A percentile compares a stretch with the other conserved stretches of the same genome.
Evolutionary conservation across 2,329 filamentous ascomycete species (phyloP).

Genomic region (Colletotrichum liaoningense): DNA sequence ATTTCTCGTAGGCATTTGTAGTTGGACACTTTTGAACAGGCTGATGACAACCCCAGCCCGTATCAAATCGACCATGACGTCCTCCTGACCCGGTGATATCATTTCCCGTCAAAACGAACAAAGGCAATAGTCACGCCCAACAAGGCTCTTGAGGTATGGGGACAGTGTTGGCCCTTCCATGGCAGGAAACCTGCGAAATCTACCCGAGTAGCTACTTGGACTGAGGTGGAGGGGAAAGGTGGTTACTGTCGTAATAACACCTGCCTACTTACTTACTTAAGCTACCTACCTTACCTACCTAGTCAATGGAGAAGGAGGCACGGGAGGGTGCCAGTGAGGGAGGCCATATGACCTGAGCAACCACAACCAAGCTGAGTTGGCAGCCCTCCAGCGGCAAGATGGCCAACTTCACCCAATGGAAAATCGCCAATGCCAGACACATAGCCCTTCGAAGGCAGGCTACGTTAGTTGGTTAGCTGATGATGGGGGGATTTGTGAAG

Average conservation of each 20-base stretch:
- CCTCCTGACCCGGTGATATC: not conserved
- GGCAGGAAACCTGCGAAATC: not conserved
- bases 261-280: not conserved
- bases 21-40: not conserved
- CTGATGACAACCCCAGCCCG: not conserved
- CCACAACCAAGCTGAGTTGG: conserved; percentile 5
- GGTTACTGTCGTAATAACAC: not conserved
- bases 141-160: not conserved
- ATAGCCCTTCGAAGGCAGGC: not conserved
- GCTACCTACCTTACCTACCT: not conserved
- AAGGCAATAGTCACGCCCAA: not conserved
- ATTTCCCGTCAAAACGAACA: not conserved
- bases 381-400: not conserved
- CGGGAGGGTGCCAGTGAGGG: not conserved
- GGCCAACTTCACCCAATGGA: not conserved
- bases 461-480: not conserved
- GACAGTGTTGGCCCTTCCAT: not conserved
- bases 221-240: not conserved
- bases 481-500: not conserved
- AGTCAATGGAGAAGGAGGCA: not conserved
- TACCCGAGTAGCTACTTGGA: not conserved
- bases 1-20: not conserved
- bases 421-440: not conserved
- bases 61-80: not conserved
- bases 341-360: conserved; percentile 5